These are phyloP conservation scores for Zarea fungicola DNA, from an alignment of 2,329 filamentous ascomycete species.

Conservation along the genomic window DNA sequence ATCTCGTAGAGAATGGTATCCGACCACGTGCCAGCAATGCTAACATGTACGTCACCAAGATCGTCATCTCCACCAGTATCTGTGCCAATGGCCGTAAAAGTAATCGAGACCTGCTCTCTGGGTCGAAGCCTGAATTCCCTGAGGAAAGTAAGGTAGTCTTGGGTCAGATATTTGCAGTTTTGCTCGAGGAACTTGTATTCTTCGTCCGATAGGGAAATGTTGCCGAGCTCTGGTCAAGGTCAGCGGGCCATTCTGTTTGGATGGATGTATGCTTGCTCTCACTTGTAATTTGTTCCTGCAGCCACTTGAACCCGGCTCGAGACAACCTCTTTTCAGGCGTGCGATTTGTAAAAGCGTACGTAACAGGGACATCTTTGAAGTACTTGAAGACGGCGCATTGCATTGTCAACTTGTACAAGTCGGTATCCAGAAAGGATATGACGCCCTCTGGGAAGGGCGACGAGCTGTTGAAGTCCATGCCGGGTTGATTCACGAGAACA, in stretches of 20 bases:
- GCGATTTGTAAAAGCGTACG: constrained; percentile 91
- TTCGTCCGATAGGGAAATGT: constrained; percentile 71
- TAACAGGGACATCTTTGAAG: constrained; percentile 76
- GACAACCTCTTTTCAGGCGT: constrained; percentile 91
- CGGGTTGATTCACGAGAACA: not conserved
- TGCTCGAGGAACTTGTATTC: constrained; percentile 74
- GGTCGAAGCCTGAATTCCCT: constrained; percentile 77
- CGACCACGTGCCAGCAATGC: constrained; percentile 78
- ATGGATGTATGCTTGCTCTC: constrained; percentile 20
- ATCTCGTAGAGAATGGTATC: constrained; percentile 98
- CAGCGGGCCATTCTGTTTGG: not conserved
- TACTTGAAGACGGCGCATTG: constrained; percentile 94
- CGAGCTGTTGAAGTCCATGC: constrained; percentile 62
- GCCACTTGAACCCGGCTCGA: constrained; percentile 76
- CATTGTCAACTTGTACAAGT: constrained; percentile 97
- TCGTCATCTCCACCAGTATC: constrained; percentile 60
- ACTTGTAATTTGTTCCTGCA: constrained; percentile 78
- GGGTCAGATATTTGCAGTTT: constrained; percentile 74
- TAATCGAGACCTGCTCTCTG: constrained; percentile 68
- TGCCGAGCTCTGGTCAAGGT: constrained; percentile 64
- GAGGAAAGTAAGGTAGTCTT: constrained; percentile 75
- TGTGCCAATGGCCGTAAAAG: constrained; percentile 52
- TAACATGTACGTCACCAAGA: constrained; percentile 69
- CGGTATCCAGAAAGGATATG: constrained; percentile 76
- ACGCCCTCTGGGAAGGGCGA: constrained; percentile 69